Evolutionary conservation across 208 protist genomes (phyloP).

Genomic region (Trypanosoma cruzi): DNA sequence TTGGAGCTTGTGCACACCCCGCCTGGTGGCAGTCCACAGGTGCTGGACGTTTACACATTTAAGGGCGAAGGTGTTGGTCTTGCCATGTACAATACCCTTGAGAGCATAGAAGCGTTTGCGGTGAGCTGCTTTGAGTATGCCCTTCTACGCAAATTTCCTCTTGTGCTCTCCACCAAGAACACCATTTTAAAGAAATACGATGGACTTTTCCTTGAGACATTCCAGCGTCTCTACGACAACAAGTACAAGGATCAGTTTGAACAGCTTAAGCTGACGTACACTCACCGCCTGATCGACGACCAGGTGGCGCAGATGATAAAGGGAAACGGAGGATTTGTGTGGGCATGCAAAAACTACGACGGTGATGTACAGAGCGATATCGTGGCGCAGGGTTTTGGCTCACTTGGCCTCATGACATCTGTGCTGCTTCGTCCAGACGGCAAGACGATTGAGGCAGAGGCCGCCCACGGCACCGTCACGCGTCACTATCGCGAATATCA

Average conservation of each 20-base stretch:
- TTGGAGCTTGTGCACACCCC: constrained; percentile 95
- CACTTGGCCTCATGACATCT: constrained; percentile 98
- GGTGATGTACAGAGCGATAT: constrained; percentile 98
- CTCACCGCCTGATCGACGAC: constrained; percentile 98
- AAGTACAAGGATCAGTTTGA: constrained; percentile 91
- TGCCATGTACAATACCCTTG: constrained; percentile 97
- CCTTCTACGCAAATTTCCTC: constrained; percentile 86
- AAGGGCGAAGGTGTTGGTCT: constrained; percentile 86
- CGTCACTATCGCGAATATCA: constrained; percentile 97
- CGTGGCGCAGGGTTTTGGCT: constrained; percentile 97
- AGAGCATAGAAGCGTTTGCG: constrained; percentile 96
- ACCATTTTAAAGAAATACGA: constrained; percentile 99
- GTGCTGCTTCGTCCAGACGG: constrained; percentile 97
- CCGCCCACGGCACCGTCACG: constrained; percentile 98
- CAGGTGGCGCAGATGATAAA: constrained; percentile 97
- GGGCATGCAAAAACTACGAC: constrained; percentile 99
- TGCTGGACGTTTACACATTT: constrained; percentile 92
- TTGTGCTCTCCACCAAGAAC: constrained; percentile 97
- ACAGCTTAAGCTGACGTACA: constrained; percentile 89
- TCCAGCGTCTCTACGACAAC: constrained; percentile 94
- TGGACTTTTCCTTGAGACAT: constrained; percentile 97
- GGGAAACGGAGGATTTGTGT: constrained; percentile 94
- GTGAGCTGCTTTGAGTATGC: constrained; percentile 95
- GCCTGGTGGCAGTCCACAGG: constrained; percentile 52
- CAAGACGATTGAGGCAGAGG: constrained; percentile 97